phyloP scores from a whole-genome alignment of 768 basidiomycete species.

The Hericium alpestre region DNA sequence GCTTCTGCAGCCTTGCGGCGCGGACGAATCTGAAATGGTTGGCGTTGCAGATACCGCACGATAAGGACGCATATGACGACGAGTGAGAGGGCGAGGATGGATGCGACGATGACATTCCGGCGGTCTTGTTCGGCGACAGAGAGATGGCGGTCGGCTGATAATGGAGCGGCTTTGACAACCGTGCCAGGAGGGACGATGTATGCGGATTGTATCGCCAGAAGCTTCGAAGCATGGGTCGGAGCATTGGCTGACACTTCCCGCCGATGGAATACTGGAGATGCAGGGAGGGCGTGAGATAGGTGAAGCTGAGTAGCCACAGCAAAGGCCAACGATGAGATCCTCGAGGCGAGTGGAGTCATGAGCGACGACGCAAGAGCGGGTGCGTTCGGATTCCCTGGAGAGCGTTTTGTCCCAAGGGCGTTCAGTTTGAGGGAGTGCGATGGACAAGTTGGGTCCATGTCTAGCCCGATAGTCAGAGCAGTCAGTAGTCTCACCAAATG shows the following conservation, averaged over 20 bases:
- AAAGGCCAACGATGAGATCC: not conserved
- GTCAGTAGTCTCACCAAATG: too few species aligned
- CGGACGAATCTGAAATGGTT: not conserved
- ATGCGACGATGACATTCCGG: conserved; percentile 8
- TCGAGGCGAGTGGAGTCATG: not conserved
- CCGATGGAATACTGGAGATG: not conserved
- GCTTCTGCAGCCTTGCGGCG: not conserved
- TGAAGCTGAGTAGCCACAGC: not conserved
- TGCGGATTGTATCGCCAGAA: not conserved
- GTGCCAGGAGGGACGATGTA: not conserved
- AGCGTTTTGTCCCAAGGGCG: too few species aligned
- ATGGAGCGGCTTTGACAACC: conserved; percentile 2
- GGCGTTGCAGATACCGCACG: conserved; percentile 7
- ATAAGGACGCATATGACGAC: conserved; percentile 2
- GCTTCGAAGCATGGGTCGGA: not conserved
- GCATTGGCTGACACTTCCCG: not conserved
- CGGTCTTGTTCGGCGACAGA: conserved; percentile 2
- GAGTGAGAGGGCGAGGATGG: conserved; percentile 5
- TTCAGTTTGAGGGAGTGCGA: too few species aligned
- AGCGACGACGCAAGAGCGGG: not conserved
- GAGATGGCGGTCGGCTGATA: not conserved
- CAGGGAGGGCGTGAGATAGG: not conserved
- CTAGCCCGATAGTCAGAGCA: too few species aligned
- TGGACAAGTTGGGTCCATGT: too few species aligned
- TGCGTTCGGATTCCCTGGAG: not conserved